A percentile compares a stretch with the other conserved stretches of the same genome.
Conservation (phyloP, 2,329 filamentous ascomycete genomes). For the Trichophyton benhamiae region DNA sequence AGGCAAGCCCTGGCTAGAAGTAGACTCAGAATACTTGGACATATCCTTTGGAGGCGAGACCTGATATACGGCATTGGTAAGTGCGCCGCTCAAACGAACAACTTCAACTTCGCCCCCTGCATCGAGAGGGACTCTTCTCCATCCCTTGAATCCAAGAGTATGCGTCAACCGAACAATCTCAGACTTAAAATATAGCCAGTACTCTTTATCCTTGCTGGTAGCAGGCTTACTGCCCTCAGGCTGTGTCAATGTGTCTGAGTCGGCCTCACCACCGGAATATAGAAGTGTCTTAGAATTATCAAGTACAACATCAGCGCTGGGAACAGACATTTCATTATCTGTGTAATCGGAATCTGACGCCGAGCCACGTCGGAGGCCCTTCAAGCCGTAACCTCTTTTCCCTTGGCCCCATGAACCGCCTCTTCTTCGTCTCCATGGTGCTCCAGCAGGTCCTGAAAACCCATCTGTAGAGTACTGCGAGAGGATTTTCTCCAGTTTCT, state of each 20-base stretch:
- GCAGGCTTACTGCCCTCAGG: constrained; percentile 31
- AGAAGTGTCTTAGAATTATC: constrained; percentile 84
- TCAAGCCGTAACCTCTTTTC: constrained; percentile 18
- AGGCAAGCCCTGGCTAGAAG: constrained; percentile 26
- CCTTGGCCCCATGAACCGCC: constrained; percentile 6
- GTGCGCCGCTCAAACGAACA: constrained; percentile 58
- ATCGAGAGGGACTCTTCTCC: constrained; percentile 61
- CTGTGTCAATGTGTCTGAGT: constrained; percentile 21
- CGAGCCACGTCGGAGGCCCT: constrained; percentile 32
- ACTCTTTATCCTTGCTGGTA: constrained; percentile 55
- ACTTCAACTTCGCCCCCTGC: constrained; percentile 33
- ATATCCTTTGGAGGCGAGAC: constrained; percentile 66
- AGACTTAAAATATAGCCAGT: constrained; percentile 78
- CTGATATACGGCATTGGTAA: constrained; percentile 95
- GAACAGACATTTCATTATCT: constrained; percentile 72
- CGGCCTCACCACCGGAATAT: constrained; percentile 49
- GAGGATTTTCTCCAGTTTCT: constrained; percentile 64
- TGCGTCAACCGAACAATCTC: constrained; percentile 84
- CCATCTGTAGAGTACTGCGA: constrained; percentile 25
- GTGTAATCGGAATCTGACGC: constrained; percentile 78
- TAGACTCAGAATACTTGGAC: constrained; percentile 29
- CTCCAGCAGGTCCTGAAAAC: constrained; percentile 16
- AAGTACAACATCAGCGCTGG: constrained; percentile 68
- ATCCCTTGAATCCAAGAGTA: constrained; percentile 80
- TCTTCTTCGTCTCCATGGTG: constrained; percentile 12